These are phyloP conservation scores for Didymella lethalis DNA, from an alignment of 2,329 filamentous ascomycete species.

Conservation along the genomic window DNA sequence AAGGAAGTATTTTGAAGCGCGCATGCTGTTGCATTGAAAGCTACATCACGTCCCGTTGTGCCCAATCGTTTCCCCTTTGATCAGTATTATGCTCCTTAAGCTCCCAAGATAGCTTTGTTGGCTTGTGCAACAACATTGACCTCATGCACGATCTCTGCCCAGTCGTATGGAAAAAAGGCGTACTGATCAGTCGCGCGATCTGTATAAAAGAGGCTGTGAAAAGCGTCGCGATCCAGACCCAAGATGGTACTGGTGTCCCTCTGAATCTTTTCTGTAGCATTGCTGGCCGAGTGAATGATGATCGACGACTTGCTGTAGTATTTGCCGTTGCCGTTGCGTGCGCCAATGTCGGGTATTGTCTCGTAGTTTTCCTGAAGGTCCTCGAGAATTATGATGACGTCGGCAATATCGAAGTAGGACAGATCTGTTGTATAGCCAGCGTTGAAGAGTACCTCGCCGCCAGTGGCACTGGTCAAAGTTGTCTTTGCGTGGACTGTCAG, in stretches of 20 bases:
- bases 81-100: background rate
- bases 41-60: too few relatives aligned
- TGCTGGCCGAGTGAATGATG: conserved; percentile 18
- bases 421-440: conserved; percentile 13
- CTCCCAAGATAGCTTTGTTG: conserved; percentile 17
- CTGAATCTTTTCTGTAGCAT: conserved; percentile 11
- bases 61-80: background rate
- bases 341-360: conserved; percentile 16
- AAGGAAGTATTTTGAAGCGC: too few relatives aligned
- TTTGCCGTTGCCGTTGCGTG: conserved; percentile 17
- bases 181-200: conserved; percentile 17
- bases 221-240: conserved; percentile 13
- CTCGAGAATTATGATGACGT: conserved; percentile 16
- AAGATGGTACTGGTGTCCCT: conserved; percentile 15
- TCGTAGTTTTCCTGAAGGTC: conserved; percentile 7
- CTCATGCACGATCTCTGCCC: conserved; percentile 20
- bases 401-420: conserved; percentile 18
- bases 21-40: too few relatives aligned
- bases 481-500: conserved; percentile 15
- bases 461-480: conserved; percentile 8
- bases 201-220: conserved; percentile 21
- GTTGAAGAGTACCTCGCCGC: conserved; percentile 20
- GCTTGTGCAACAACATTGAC: conserved; percentile 20
- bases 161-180: conserved; percentile 18
- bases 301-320: conserved; percentile 14